Evolutionary conservation across 2,329 filamentous ascomycete species (phyloP).

Genomic region (Remersonia thermophila): DNA sequence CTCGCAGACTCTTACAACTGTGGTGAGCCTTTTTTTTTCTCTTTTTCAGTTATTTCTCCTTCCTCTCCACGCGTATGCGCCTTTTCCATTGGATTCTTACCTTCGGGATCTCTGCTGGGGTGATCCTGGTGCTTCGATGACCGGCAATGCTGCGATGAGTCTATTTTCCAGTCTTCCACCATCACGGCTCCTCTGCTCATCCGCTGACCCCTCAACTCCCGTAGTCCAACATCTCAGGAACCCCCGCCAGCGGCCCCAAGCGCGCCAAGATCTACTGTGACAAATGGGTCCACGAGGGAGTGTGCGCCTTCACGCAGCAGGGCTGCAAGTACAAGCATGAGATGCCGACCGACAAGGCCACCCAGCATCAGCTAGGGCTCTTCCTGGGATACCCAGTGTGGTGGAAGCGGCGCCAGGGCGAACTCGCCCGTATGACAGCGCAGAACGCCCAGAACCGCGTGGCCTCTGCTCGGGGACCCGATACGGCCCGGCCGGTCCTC

Average conservation of each 20-base stretch:
- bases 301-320: slow-evolving; percentile 74
- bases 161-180: too few relatives aligned
- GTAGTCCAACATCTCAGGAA: too few relatives aligned
- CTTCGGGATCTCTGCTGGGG: too few relatives aligned
- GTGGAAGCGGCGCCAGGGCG: slow-evolving; percentile 41
- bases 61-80: neutral
- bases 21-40: slow-evolving; percentile 19
- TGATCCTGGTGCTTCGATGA: too few relatives aligned
- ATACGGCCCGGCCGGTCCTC: too few relatives aligned
- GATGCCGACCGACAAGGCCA: slow-evolving; percentile 60
- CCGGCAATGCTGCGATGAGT: too few relatives aligned
- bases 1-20: slow-evolving; percentile 24
- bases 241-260: slow-evolving; percentile 30
- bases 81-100: too few relatives aligned
- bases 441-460: too few relatives aligned
- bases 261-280: slow-evolving; percentile 65
- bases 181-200: neutral
- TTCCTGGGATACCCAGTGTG: slow-evolving; percentile 49
- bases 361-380: slow-evolving; percentile 58
- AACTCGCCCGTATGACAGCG: too few relatives aligned
- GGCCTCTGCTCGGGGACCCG: too few relatives aligned
- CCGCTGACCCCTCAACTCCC: slow-evolving; percentile 1
- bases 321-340: slow-evolving; percentile 86
- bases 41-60: neutral
- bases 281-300: slow-evolving; percentile 78